Evolutionary conservation across 768 basidiomycete species (phyloP).

Genomic region (Leccinum variicolor): DNA sequence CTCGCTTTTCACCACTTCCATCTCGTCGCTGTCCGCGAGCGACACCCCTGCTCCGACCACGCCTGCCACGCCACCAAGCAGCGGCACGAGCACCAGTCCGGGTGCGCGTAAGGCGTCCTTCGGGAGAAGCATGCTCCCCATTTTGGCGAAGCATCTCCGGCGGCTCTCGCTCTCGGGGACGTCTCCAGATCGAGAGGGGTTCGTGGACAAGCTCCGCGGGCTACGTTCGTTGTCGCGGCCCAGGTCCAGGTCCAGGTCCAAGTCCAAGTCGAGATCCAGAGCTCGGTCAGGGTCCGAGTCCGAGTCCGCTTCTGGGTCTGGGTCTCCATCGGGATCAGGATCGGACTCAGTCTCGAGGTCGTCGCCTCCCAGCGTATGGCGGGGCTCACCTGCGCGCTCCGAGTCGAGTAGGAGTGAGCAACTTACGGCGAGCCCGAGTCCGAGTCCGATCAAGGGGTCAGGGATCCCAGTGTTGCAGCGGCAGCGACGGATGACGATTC

Average conservation of each 20-base stretch:
- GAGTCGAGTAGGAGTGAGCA: conserved; percentile 16
- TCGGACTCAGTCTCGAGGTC: conserved; percentile 2
- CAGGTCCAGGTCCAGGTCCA: background rate
- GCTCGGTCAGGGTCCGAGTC: background rate
- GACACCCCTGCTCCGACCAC: conserved; percentile 24
- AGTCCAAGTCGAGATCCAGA: background rate
- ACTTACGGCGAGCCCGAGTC: conserved; percentile 6
- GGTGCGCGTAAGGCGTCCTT: conserved; percentile 3
- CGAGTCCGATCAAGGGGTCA: conserved; percentile 25
- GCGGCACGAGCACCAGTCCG: background rate
- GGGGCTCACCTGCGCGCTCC: conserved; percentile 16
- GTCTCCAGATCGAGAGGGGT: conserved; percentile 21
- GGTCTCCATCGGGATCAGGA: conserved; percentile 7
- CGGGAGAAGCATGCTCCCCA: conserved; percentile 29
- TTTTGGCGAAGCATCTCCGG: conserved; percentile 24
- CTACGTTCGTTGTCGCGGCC: conserved; percentile 18
- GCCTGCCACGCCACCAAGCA: conserved; percentile 22
- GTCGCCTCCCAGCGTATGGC: conserved; percentile 9
- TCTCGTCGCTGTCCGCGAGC: conserved; percentile 19
- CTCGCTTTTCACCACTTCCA: conserved; percentile 27
- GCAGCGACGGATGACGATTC: conserved; percentile 27
- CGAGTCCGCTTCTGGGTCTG: conserved; percentile 2
- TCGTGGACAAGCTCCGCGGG: conserved; percentile 24
- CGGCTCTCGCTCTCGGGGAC: conserved; percentile 19
- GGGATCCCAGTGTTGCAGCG: conserved; percentile 29